These are phyloP conservation scores for Pascua guehoae DNA, from an alignment of 1,284 basidiomycete genomes.

Conservation along the genomic window DNA sequence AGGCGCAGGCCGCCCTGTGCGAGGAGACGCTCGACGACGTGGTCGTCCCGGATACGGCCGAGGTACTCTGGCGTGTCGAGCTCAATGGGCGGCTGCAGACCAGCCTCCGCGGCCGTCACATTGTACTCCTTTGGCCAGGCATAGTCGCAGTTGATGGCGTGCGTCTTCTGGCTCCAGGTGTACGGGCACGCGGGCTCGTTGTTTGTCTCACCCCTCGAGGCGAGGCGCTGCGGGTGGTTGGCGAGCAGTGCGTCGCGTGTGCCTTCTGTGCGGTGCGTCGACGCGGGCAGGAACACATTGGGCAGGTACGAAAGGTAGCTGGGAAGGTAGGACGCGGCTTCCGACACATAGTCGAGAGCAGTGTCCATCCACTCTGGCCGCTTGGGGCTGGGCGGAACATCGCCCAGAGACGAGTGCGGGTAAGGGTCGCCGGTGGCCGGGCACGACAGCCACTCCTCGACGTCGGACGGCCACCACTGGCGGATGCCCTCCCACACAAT, in stretches of 20 bases:
- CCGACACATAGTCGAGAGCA: not conserved
- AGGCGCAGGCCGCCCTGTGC: conserved; percentile 76
- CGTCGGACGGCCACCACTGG: conserved; percentile 60
- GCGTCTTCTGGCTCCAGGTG: conserved; percentile 60
- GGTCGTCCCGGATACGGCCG: conserved; percentile 62
- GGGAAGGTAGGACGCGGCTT: conserved; percentile 10
- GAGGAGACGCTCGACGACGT: conserved; percentile 74
- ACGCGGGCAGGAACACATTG: not conserved
- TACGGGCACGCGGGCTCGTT: conserved; percentile 67
- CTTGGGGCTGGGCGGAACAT: conserved; percentile 5
- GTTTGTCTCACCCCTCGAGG: not conserved
- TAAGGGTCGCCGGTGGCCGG: conserved; percentile 52
- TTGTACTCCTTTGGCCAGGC: conserved; percentile 64
- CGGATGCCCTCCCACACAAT: conserved; percentile 78
- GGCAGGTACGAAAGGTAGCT: conserved; percentile 17
- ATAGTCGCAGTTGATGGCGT: conserved; percentile 71
- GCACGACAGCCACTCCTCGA: conserved; percentile 63
- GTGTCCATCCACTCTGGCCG: not conserved
- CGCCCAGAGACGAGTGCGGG: conserved; percentile 37
- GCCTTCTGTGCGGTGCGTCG: conserved; percentile 1
- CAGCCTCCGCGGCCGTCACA: conserved; percentile 18
- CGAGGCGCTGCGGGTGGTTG: conserved; percentile 3
- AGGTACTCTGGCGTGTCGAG: conserved; percentile 81
- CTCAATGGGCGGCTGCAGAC: conserved; percentile 56
- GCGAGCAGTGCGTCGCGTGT: conserved; percentile 7